A percentile compares a stretch with the other conserved stretches of the same genome.
phyloP scores from a whole-genome alignment of 345 rosid genomes.

The Jatropha curcas region DNA sequence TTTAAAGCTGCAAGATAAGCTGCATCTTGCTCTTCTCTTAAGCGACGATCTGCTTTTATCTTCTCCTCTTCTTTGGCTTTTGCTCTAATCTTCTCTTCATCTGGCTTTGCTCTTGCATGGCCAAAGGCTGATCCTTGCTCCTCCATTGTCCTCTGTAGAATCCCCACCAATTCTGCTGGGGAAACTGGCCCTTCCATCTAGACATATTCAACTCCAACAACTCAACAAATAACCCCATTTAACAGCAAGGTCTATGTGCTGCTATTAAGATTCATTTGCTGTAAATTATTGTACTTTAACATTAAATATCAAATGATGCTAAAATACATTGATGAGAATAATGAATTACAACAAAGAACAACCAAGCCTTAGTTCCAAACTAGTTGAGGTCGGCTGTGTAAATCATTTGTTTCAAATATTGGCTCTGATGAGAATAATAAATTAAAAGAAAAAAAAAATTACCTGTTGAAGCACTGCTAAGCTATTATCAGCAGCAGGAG shows the following conservation, averaged over 20 bases:
- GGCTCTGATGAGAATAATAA: no score
- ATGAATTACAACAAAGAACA: no score
- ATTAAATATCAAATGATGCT: no score
- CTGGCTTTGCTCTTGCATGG: slow-evolving; percentile 17
- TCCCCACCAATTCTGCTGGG: slow-evolving; percentile 53
- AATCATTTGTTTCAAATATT: no score
- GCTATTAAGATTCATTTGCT: no score
- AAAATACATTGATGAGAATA: no score
- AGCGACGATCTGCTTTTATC: slow-evolving; percentile 44
- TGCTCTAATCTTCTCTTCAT: slow-evolving; percentile 21
- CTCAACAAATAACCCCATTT: neutral
- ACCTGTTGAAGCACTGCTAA: slow-evolving; percentile 62
- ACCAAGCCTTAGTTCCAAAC: no score
- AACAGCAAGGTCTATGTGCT: no score
- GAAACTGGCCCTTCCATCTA: slow-evolving; percentile 64
- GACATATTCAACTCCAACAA: neutral
- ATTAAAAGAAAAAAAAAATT: no score
- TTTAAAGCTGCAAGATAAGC: slow-evolving; percentile 52
- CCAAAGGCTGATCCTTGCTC: slow-evolving; percentile 64
- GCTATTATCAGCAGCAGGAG: slow-evolving; percentile 44
- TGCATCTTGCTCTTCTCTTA: slow-evolving; percentile 61
- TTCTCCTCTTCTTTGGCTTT: slow-evolving; percentile 41
- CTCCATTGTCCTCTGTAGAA: slow-evolving; percentile 56
- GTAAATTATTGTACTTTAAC: no score
- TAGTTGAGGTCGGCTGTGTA: no score